Percentiles rank a stretch among this genome's conserved stretches.
Conservation (phyloP, 2,329 filamentous ascomycete species). For the Paraconiothyrium sp. region DNA sequence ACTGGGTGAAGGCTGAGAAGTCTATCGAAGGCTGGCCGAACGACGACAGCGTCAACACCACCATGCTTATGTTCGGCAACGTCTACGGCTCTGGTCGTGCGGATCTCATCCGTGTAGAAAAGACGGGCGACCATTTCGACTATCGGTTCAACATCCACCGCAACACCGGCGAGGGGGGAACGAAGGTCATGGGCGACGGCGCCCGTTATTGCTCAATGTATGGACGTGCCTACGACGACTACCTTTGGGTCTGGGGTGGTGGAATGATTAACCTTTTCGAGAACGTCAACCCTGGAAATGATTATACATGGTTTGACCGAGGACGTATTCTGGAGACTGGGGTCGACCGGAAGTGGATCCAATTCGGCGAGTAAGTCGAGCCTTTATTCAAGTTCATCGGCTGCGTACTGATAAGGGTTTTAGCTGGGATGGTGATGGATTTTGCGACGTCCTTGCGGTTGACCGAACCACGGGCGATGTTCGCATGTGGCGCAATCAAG, state of each 20-base stretch:
- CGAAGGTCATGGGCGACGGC: conserved; percentile 32
- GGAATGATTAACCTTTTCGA: conserved; percentile 14
- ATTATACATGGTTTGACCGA: no score
- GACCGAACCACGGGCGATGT: not conserved
- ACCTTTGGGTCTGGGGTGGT: conserved; percentile 10
- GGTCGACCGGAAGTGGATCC: conserved; percentile 38
- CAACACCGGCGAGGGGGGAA: conserved; percentile 31
- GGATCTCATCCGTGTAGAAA: conserved; percentile 26
- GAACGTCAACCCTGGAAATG: conserved; percentile 22
- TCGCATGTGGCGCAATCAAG: no score
- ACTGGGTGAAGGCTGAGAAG: conserved; percentile 17
- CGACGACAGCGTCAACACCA: no score
- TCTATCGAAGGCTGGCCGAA: no score
- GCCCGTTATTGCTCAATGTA: conserved; percentile 41
- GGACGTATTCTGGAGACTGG: conserved; percentile 16
- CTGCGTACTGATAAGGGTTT: no score
- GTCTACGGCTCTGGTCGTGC: conserved; percentile 26
- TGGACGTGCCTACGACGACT: conserved; percentile 21
- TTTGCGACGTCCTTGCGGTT: not conserved
- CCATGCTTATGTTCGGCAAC: conserved; percentile 26
- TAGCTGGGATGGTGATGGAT: no score
- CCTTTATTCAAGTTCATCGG: no score
- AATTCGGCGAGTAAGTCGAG: conserved; percentile 43
- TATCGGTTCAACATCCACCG: not conserved
- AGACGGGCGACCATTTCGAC: not conserved